phyloP scores from a whole-genome alignment of 1,284 basidiomycete species.

The Heterobasidion occidentale region DNA sequence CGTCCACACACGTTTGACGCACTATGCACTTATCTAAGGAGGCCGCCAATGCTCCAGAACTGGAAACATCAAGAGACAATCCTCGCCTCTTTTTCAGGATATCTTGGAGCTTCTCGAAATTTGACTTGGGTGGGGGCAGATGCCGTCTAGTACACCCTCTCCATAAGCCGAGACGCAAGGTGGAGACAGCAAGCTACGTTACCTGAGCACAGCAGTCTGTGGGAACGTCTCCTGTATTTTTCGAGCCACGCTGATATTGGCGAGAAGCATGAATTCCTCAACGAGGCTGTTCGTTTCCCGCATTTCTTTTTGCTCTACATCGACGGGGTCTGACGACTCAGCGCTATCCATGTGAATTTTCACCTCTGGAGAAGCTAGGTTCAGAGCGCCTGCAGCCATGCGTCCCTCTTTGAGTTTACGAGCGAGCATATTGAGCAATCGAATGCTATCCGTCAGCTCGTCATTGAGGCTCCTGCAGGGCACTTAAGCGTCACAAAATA shows the following conservation, averaged over 20 bases:
- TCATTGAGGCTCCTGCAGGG: slow-evolving; percentile 64
- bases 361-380: slow-evolving; percentile 96
- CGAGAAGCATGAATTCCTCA: slow-evolving; percentile 98
- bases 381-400: slow-evolving; percentile 93
- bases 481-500: slow-evolving; percentile 3
- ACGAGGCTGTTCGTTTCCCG: slow-evolving; percentile 95
- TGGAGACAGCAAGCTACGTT: slow-evolving; percentile 12
- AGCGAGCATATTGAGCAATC: slow-evolving; percentile 85
- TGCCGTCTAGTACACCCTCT: slow-evolving; percentile 59
- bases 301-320: slow-evolving; percentile 94
- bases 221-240: slow-evolving; percentile 95
- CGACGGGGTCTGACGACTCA: slow-evolving; percentile 92
- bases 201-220: slow-evolving; percentile 91
- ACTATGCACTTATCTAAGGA: slow-evolving; percentile 88
- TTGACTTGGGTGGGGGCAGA: slow-evolving; percentile 85
- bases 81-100: slow-evolving; percentile 84
- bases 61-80: slow-evolving; percentile 85
- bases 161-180: not conserved
- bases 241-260: slow-evolving; percentile 90
- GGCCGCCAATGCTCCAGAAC: slow-evolving; percentile 84
- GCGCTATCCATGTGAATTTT: slow-evolving; percentile 92
- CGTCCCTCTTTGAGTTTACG: slow-evolving; percentile 81
- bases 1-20: slow-evolving; percentile 20
- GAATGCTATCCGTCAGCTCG: slow-evolving; percentile 81
- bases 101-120: slow-evolving; percentile 96